These are phyloP conservation scores for Phellopilus nigrolimitatus DNA, from an alignment of 1,284 basidiomycete genomes.

Conservation along the genomic window DNA sequence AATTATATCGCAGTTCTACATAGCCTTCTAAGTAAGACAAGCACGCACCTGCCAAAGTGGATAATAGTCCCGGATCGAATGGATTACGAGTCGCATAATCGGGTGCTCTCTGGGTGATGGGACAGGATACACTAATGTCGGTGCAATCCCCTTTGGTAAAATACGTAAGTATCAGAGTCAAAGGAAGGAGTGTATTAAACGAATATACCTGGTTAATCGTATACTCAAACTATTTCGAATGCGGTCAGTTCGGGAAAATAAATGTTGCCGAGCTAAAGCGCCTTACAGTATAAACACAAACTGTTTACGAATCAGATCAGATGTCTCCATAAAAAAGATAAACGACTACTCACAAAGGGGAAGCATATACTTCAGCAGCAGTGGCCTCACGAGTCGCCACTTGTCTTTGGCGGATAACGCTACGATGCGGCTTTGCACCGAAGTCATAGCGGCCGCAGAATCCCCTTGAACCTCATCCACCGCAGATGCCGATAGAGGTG, in stretches of 20 bases:
- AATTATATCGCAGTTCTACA: not conserved
- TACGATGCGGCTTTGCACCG: conserved; percentile 27
- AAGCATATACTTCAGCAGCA: conserved; percentile 75
- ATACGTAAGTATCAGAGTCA: not conserved
- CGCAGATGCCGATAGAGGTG: conserved; percentile 41
- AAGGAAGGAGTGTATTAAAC: conserved; percentile 1
- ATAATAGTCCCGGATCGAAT: conserved; percentile 89
- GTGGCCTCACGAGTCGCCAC: conserved; percentile 66
- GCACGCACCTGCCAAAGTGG: conserved; percentile 81
- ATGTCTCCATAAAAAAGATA: not conserved
- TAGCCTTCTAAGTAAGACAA: not conserved
- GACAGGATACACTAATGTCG: conserved; percentile 87
- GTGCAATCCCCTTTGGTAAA: conserved; percentile 68
- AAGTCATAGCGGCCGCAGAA: conserved; percentile 18
- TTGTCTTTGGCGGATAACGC: conserved; percentile 68
- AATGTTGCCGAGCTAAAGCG: not conserved
- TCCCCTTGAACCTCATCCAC: conserved; percentile 1
- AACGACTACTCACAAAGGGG: conserved; percentile 59
- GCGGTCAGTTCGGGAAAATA: conserved; percentile 14
- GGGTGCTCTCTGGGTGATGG: conserved; percentile 57
- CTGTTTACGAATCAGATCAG: conserved; percentile 33
- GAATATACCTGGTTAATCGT: conserved; percentile 79
- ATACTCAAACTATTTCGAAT: conserved; percentile 72
- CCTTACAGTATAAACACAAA: conserved; percentile 73
- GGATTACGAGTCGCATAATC: conserved; percentile 72